Evolutionary conservation across 306 rosid species (phyloP), one percentile per base, ranked within the genome.

Genomic region (Urtica urens): DNA sequence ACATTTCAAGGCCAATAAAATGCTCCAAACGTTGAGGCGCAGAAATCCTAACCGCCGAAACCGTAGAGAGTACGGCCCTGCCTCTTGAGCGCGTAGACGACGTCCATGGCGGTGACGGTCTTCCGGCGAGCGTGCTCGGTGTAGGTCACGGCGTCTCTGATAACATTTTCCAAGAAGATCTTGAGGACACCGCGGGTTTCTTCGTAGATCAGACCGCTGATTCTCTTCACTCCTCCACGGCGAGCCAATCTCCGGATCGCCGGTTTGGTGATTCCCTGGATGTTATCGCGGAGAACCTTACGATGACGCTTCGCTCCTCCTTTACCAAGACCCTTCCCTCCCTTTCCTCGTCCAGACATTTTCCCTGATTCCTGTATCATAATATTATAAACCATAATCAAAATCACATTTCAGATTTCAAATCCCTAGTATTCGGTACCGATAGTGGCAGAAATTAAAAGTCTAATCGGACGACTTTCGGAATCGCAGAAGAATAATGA

Each of bases 51-150:
- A 14, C 72, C 72, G n/a, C 72, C 72, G 40, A 67, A 54, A 0
- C 67, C 72, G 3, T 60, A 67, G 3, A 67, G 23, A 16, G 67
- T 60, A 40, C 67, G 49, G 8, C 72, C 72, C 37, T 67, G 63
- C 53, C 72, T 59, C 57, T 66, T 59, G 33, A 66, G 61, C 0
- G 72, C 66, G 1, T 66, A 66, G 8, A 66, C 66, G 7, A 66
- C 72, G 13, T 66, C 72, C 72, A 66, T 66, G 51, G 72, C 72
- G 2, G 66, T 66, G 33, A 66, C 65, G 2, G 75, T 73, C 72
- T 73, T 73, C 62, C 79, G 59, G 23, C 75, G 24, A 0, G 75
- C 79, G 51, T 69, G 79, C 70, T 73, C 75, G 0, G 72, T 73
- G 46, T 69, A 73, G 4, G 79, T 74, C 12, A 74, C 64, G 3